Evolutionary conservation across 768 basidiomycete genomes (phyloP), one percentile per base, ranked within the genome.

Genomic region (Suillus lakei): DNA sequence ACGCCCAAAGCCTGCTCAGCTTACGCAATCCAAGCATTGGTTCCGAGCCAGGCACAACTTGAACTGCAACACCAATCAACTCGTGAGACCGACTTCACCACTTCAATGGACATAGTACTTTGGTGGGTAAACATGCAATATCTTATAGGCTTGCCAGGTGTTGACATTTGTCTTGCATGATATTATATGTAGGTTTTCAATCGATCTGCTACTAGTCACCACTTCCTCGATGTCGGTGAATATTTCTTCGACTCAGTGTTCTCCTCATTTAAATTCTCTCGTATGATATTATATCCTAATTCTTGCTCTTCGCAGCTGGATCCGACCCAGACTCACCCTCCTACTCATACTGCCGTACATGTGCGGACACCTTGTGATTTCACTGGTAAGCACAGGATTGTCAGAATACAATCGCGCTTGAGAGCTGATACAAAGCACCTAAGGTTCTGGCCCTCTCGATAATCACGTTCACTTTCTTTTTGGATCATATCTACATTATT

Each of bases 1-100:
- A 87, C 91, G 26, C 92, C 92, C 10, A 99, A 85, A 4, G 88
- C 18, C 26, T 16, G 50, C 28, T 28, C 50, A 28, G 50, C 50
- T 51, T 51, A 51, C 50, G 15, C 26, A 50, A 50, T 26, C 48
- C 26, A 28, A 16, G 5, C 18, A 51, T 51, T 51, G 50, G 7
- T 18, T 51, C 50, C 50, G 50, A 51, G n/a, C 39, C 32, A 3
- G 3, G 32, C 32, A 32, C 32, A 32, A 32, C 32, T n/a, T n/a
- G n/a, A n/a, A n/a, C n/a, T n/a, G n/a, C n/a, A n/a, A n/a, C n/a
- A n/a, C n/a, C n/a, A n/a, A n/a, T n/a, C n/a, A n/a, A n/a, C n/a
- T n/a, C n/a, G n/a, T n/a, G n/a, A n/a, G n/a, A n/a, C n/a, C n/a
- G n/a, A n/a, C n/a, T n/a, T n/a, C n/a, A n/a, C n/a, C n/a, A n/a